Conservation (phyloP, 2,329 filamentous ascomycete species). For the Daldinia sp. region DNA sequence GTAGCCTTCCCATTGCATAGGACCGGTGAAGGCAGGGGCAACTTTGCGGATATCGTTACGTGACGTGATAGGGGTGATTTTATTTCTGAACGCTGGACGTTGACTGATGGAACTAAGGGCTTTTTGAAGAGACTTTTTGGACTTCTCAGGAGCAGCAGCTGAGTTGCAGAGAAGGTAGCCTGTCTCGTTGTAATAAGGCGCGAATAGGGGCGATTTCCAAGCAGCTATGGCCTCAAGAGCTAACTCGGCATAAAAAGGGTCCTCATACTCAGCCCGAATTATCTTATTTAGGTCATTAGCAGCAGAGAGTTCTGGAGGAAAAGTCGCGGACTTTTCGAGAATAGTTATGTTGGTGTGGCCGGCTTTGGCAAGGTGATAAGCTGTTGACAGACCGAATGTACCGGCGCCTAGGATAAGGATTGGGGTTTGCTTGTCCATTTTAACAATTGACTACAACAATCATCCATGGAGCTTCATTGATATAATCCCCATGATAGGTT, state of each 20-base stretch:
- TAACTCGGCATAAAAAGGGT: conserved; percentile 67
- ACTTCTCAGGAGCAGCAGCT: conserved; percentile 60
- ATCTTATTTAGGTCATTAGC: conserved; percentile 73
- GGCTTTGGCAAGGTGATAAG: conserved; percentile 55
- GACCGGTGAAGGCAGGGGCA: conserved; percentile 63
- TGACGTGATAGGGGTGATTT: conserved; percentile 55
- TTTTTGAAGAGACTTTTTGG: conserved; percentile 59
- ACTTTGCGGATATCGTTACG: conserved; percentile 56
- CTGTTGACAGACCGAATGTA: conserved; percentile 54
- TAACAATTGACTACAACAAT: neutral
- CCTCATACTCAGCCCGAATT: conserved; percentile 69
- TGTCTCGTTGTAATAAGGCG: conserved; percentile 62
- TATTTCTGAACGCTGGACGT: conserved; percentile 56
- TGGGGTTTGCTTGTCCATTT: conserved; percentile 39
- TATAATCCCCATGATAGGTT: neutral
- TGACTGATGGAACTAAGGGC: conserved; percentile 56
- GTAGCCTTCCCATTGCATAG: conserved; percentile 67
- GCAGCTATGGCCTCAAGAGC: conserved; percentile 65
- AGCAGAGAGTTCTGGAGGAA: conserved; percentile 62
- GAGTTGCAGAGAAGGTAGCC: conserved; percentile 65
- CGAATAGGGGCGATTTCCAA: conserved; percentile 65
- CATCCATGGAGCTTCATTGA: neutral
- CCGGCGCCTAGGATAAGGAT: conserved; percentile 55
- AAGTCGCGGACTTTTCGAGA: conserved; percentile 51
- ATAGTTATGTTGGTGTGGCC: conserved; percentile 58